Base-by-base conservation (phyloP, 371 early-diverging fungal species). In the Rhizopus stolonifer region DNA sequence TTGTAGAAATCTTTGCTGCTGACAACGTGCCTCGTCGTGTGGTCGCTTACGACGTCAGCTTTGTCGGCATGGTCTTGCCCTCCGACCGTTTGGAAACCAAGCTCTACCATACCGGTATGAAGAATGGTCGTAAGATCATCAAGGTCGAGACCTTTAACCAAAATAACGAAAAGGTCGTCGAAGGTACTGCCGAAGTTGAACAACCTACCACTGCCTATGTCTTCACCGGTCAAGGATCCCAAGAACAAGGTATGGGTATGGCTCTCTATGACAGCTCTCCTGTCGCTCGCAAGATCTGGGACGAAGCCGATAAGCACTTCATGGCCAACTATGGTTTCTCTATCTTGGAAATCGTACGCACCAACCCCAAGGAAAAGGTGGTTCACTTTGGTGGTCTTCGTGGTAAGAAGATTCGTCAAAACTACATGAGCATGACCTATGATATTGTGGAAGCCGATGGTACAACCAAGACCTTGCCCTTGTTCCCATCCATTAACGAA, bases 171-270 rank as follows among this genome's bases (percentile, higher is more conserved):
- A 89, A 89, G 79, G 92, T 96, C 23, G 81, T 96, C 25, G 88
- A 83, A 60, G 97, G 97, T 52, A 87, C 87, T 42, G 95, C 97
- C 46, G 93, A 95, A 67, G 91, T 97, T 19, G 93, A 93, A 36
- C 94, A 96, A 72, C 91, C 94, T 29, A 77, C 85, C 47, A 93
- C 94, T 31, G 90, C 92, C 46, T 94, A 91, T 60, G 91, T 93
- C 21, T 97, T 97, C 71, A 94, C 96, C 46, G 98, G 98, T 40
- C 98, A 97, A 64, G 98, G 98, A 63, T 93, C 98, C 49, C 98
- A 97, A 69, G 91, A 92, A 67, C 83, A 72, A 43, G 94, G 94
- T 53, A 97, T 97, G 98, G 98, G 98, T 69, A 96, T 96, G 96
- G 88, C 87, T 25, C 80, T 97, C 44, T 97, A 96, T 63, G 80